phyloP scores from a whole-genome alignment of 805 yeast genomes.

The Cephaloascus albidus region DNA sequence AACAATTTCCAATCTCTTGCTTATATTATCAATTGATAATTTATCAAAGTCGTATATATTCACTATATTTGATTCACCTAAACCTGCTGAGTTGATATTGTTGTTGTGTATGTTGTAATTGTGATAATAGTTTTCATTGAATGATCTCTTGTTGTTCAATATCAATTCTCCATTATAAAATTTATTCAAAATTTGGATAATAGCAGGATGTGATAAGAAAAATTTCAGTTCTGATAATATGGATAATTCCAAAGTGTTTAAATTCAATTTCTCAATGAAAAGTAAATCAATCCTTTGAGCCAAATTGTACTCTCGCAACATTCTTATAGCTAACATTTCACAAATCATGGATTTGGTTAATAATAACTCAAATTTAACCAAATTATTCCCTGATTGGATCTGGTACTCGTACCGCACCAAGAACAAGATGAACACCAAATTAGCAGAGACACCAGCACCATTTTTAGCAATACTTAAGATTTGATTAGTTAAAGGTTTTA shows the following conservation, averaged over 20 bases:
- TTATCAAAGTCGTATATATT: constrained; percentile 16
- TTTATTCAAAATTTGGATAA: constrained; percentile 34
- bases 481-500: constrained; percentile 34
- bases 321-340: constrained; percentile 41
- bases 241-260: constrained; percentile 38
- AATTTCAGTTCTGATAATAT: constrained; percentile 43
- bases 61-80: neutral
- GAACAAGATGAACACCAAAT: constrained; percentile 21
- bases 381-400: constrained; percentile 27
- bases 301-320: constrained; percentile 35
- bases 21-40: constrained; percentile 19
- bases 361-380: constrained; percentile 24
- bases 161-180: constrained; percentile 45
- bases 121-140: no score
- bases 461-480: constrained; percentile 7
- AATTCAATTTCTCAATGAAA: constrained; percentile 24
- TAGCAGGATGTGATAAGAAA: constrained; percentile 42
- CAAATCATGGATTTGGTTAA: constrained; percentile 40
- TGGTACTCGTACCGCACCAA: constrained; percentile 26
- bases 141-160: no score
- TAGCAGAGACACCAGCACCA: constrained; percentile 2
- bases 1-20: constrained; percentile 20
- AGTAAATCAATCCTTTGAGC: constrained; percentile 33
- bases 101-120: no score
- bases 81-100: neutral